These are phyloP conservation scores for Kwoniella sp. DNA, from an alignment of 768 basidiomycete species.

Conservation along the genomic window DNA sequence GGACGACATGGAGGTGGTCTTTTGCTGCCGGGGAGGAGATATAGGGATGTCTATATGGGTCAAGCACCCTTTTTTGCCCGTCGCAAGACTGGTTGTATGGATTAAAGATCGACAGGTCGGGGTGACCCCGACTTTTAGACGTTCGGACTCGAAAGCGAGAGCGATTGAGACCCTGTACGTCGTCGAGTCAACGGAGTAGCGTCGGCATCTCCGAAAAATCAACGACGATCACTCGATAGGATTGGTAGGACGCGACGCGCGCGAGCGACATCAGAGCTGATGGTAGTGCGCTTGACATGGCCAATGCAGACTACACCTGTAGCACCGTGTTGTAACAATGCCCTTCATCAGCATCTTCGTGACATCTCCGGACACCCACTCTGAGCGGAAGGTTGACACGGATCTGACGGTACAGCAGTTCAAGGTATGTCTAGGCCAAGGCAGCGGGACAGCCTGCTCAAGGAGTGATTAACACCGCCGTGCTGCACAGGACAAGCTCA, in stretches of 20 bases:
- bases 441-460: conserved; percentile 5
- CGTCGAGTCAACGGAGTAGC: no score
- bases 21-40: neutral
- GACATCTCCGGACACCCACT: conserved; percentile 78
- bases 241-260: no score
- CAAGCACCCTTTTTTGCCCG: no score
- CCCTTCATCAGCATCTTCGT: conserved; percentile 64
- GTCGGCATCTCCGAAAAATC: no score
- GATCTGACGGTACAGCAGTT: conserved; percentile 70
- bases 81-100: no score
- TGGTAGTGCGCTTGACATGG: neutral
- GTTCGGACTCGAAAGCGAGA: no score
- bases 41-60: no score
- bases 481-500: conserved; percentile 64
- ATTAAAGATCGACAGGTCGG: no score
- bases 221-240: no score
- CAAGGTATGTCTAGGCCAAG: conserved; percentile 59
- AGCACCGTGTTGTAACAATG: no score
- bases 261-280: neutral
- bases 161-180: no score
- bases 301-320: neutral
- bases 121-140: no score
- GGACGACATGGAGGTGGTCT: conserved; percentile 8
- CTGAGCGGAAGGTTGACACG: conserved; percentile 78
- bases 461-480: conserved; percentile 18